phyloP scores from a whole-genome alignment of 2,329 filamentous ascomycete species.

The Talaromyces sp. region DNA sequence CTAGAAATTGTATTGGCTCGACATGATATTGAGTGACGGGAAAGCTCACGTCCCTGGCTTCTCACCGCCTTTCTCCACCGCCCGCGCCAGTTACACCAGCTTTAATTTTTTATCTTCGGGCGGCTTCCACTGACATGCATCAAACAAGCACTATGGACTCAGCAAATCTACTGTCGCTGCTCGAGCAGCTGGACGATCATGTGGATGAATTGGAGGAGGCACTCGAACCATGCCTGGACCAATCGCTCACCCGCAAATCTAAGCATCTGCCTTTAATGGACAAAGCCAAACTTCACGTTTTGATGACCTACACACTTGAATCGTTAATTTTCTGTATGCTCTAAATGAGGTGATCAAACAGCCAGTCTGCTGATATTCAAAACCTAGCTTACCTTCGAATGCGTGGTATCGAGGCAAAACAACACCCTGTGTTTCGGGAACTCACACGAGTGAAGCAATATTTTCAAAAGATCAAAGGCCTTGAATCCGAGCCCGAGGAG shows the following conservation, averaged over 20 bases:
- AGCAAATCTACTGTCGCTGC: slow-evolving; percentile 64
- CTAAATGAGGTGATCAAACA: not conserved
- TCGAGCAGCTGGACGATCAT: slow-evolving; percentile 75
- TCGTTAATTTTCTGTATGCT: slow-evolving; percentile 80
- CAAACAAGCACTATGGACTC: slow-evolving; percentile 52
- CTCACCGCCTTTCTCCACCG: slow-evolving; percentile 18
- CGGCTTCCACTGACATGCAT: slow-evolving; percentile 12
- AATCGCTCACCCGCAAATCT: slow-evolving; percentile 66
- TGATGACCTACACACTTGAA: slow-evolving; percentile 85
- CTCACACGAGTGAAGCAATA: slow-evolving; percentile 86
- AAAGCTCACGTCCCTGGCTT: slow-evolving; percentile 16
- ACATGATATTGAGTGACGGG: slow-evolving; percentile 2
- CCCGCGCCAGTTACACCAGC: slow-evolving; percentile 16
- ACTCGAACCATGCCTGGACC: slow-evolving; percentile 71
- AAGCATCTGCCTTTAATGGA: slow-evolving; percentile 87
- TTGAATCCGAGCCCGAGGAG: slow-evolving; percentile 65
- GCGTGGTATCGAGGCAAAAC: slow-evolving; percentile 76
- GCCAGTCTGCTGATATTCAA: slow-evolving; percentile 2
- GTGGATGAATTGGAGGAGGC: slow-evolving; percentile 77
- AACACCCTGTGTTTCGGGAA: slow-evolving; percentile 83
- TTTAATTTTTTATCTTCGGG: slow-evolving; percentile 23
- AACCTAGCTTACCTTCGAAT: slow-evolving; percentile 71
- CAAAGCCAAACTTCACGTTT: slow-evolving; percentile 90
- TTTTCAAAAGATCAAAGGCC: slow-evolving; percentile 84
- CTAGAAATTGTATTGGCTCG: slow-evolving; percentile 3